A percentile compares a stretch with the other conserved stretches of the same genome.
Conservation (phyloP, 306 rosid genomes). For the Begonia peltatifolia region DNA sequence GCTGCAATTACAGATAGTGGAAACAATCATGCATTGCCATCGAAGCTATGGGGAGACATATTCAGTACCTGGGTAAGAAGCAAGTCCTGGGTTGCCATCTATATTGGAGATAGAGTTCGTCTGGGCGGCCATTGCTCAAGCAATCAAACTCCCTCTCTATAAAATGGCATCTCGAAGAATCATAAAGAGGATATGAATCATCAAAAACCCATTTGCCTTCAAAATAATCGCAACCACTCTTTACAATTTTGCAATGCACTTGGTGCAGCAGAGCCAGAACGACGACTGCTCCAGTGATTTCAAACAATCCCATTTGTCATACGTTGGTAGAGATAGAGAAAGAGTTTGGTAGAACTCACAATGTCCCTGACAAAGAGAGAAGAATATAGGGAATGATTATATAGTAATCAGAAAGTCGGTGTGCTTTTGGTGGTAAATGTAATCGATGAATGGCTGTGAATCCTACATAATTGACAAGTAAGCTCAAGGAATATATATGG, state of each 20-base stretch:
- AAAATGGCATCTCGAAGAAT: constrained; percentile 37
- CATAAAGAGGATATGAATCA: constrained; percentile 42
- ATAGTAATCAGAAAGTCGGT: not conserved
- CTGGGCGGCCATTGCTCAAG: constrained; percentile 47
- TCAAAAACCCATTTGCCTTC: constrained; percentile 57
- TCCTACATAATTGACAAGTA: too few relatives aligned
- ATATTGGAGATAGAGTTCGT: constrained; percentile 41
- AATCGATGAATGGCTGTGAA: not conserved
- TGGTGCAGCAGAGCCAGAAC: constrained; percentile 7
- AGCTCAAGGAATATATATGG: too few relatives aligned
- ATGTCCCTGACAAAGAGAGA: not conserved
- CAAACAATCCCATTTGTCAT: constrained; percentile 17
- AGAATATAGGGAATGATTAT: not conserved
- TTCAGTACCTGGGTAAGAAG: constrained; percentile 41
- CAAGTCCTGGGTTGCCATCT: constrained; percentile 67
- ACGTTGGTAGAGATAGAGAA: constrained; percentile 1
- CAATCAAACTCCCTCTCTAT: constrained; percentile 50
- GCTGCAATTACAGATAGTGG: not conserved
- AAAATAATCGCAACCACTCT: constrained; percentile 32
- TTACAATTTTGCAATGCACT: constrained; percentile 10
- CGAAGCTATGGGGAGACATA: not conserved
- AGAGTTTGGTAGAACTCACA: constrained; percentile 3
- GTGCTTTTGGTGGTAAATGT: not conserved
- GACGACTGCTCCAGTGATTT: not conserved
- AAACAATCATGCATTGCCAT: not conserved